Evolutionary conservation across 495 filamentous ascomycete genomes (phyloP), one percentile per base, ranked within the genome.

Genomic region (Neurospora sp.): DNA sequence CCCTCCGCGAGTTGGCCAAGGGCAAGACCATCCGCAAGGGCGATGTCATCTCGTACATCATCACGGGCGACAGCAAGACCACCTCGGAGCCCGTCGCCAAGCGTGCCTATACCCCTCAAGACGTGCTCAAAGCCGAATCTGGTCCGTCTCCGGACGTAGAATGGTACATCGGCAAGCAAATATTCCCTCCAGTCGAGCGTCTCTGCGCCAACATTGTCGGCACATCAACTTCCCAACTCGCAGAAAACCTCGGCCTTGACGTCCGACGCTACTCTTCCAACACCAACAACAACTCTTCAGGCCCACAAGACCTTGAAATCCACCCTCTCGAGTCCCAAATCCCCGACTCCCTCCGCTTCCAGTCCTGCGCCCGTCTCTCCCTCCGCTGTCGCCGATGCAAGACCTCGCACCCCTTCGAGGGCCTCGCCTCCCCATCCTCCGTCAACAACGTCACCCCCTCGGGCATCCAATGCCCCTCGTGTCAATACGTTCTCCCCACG

Each of bases 131-230:
- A 74, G 70, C 88, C 20, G 89, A 89, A 72, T 91, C 91, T 3
- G 91, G 83, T 7, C 85, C 98, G 4, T 89, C 91, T 75, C 94
- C 91, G 39, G 94, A 98, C 80, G 87, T 96, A 38, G 96, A 98
- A 76, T 98, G 95, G 89, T 99, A 99, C 81, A 89, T 99, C 40
- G 89, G 93, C 82, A 99, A 99, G 84, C 96, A 99, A 80, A 97
- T 99, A 70, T 96, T 99, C 83, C 96, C 96, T 7, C 96, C 96
- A 3, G 97, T 99, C 71, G 96, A 99, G 84, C 94, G 96, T 87
- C 89, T 99, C 38, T 99, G 96, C 80, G 96, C 94, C 65, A 96
- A 96, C 48, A 97, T 99, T 73, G 89, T 90, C 39, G 95, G 96
- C 65, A 99, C 96, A 16, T 93, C 97, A 76, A 89, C 94, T 46